These are phyloP conservation scores for Endotrypanum monterogeii DNA, from an alignment of 208 protist genomes.

Conservation along the genomic window DNA sequence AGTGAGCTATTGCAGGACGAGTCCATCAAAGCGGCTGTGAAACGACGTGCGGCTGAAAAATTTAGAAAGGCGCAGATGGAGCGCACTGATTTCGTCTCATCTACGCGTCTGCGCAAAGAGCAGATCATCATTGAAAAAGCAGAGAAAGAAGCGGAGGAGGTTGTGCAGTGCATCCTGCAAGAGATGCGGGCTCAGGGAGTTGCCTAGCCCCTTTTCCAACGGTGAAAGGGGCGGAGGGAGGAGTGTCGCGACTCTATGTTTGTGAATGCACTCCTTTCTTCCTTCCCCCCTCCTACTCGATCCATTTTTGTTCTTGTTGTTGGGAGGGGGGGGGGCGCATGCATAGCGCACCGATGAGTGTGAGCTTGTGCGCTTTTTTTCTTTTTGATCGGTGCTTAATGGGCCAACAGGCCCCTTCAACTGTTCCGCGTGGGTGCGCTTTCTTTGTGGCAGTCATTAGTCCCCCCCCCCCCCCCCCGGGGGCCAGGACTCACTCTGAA, in stretches of 20 bases:
- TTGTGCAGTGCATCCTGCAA: slow-evolving; percentile 77
- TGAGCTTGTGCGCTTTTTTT: too few relatives aligned
- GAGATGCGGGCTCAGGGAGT: slow-evolving; percentile 57
- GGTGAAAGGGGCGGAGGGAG: neutral
- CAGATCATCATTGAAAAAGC: slow-evolving; percentile 64
- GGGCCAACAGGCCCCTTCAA: neutral
- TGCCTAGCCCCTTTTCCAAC: neutral
- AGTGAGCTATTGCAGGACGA: slow-evolving; percentile 68
- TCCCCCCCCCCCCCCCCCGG: too few relatives aligned
- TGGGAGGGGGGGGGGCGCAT: too few relatives aligned
- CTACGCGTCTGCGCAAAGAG: slow-evolving; percentile 49
- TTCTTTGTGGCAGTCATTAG: neutral
- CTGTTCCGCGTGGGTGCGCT: too few relatives aligned
- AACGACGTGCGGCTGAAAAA: slow-evolving; percentile 64
- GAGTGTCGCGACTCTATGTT: too few relatives aligned
- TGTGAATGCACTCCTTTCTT: neutral
- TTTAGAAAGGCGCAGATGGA: slow-evolving; percentile 32
- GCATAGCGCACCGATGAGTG: too few relatives aligned
- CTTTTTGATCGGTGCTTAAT: neutral
- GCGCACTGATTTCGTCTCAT: slow-evolving; percentile 12
- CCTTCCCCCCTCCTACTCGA: too few relatives aligned
- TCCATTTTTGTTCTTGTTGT: too few relatives aligned
- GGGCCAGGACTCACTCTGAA: too few relatives aligned
- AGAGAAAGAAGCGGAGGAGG: slow-evolving; percentile 70
- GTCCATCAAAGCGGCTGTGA: slow-evolving; percentile 57